Evolutionary conservation across 192 early-diverging fungal genomes (phyloP), one percentile per base, ranked within the genome.

Genomic region (Phlyctochytrium planicorne): DNA sequence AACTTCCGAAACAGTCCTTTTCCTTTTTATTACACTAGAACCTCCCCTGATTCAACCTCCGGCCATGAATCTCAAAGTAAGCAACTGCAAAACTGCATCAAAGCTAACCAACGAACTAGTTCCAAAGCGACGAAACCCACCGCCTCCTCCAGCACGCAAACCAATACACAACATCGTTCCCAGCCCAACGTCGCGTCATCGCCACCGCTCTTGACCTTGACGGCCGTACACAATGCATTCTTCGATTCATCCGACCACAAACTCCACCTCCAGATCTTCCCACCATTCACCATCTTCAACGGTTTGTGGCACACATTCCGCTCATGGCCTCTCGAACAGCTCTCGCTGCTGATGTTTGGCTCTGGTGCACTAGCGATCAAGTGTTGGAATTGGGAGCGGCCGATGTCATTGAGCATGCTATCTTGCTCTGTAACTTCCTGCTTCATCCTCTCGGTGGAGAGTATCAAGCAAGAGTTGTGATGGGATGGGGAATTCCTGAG

Each of bases 21-120:
- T 84, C 60, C 30, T 86, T 35, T 86, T 86, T 66, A 83, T 86
- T 30, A 78, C 84, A 27, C 63, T 86, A 0, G 84, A 86, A 24
- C 84, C 84, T 32, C 73, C 78, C 1, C 63, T 86, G 16, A 34
- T 65, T 4, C 80, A 82, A 68, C 81, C 81, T 24, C 37, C 57
- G 1, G 40, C 65, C 20, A 69, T 82, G 14, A 73, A 70, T 6
- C 66, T 83, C 2, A 65, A 64, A 34, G 78, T 79, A 66, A 2
- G n/a, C n/a, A n/a, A n/a, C n/a, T n/a, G n/a, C n/a, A n/a, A n/a
- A n/a, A n/a, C n/a, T n/a, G n/a, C n/a, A n/a, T 14, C 20, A 47
- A 20, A 20, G 40, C 40, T 47, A 47, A 47, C 40, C 6, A 14
- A 14, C 40, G 6, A 47, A 47, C 3, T 60, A 78, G 81, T 74